These are phyloP conservation scores for Karstenula rhodostoma DNA, from an alignment of 2,329 filamentous ascomycete species.

Conservation along the genomic window DNA sequence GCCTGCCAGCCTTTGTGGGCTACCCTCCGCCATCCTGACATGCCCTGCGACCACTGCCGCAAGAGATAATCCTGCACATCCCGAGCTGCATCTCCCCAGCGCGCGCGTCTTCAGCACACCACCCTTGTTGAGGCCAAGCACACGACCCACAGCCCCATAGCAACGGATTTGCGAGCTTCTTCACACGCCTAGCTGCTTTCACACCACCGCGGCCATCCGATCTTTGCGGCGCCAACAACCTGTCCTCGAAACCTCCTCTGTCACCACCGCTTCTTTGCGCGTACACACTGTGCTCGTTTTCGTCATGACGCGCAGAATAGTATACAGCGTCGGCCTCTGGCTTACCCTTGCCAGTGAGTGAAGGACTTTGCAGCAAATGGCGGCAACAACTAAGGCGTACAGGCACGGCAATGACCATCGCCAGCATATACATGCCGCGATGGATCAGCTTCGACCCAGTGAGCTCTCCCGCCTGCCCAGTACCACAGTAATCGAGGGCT, in stretches of 20 bases:
- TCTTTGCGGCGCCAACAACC: conserved; percentile 14
- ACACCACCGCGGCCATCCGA: conserved; percentile 12
- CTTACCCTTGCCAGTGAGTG: conserved; percentile 54
- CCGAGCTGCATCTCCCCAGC: conserved; percentile 2
- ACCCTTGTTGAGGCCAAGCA: conserved; percentile 11
- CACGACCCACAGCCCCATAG: conserved; percentile 8
- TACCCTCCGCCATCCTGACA: conserved; percentile 12
- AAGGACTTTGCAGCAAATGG: conserved; percentile 5
- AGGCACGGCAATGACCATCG: conserved; percentile 77
- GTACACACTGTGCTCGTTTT: neutral
- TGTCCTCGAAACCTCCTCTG: neutral
- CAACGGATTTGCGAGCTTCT: conserved; percentile 8
- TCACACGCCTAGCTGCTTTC: conserved; percentile 4
- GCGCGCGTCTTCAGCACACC: conserved; percentile 1
- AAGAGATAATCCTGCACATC: neutral
- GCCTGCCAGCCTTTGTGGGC: neutral
- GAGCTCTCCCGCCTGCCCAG: conserved; percentile 18
- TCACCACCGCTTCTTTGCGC: neutral
- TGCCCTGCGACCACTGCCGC: conserved; percentile 1
- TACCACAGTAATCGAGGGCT: neutral
- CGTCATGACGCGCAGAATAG: conserved; percentile 57
- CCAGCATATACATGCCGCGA: conserved; percentile 72
- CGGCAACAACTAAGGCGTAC: conserved; percentile 25
- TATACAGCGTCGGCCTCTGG: conserved; percentile 59
- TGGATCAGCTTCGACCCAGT: conserved; percentile 71